Conservation (phyloP, 2,329 filamentous ascomycete genomes). For the Arthrocladium fulminans region DNA sequence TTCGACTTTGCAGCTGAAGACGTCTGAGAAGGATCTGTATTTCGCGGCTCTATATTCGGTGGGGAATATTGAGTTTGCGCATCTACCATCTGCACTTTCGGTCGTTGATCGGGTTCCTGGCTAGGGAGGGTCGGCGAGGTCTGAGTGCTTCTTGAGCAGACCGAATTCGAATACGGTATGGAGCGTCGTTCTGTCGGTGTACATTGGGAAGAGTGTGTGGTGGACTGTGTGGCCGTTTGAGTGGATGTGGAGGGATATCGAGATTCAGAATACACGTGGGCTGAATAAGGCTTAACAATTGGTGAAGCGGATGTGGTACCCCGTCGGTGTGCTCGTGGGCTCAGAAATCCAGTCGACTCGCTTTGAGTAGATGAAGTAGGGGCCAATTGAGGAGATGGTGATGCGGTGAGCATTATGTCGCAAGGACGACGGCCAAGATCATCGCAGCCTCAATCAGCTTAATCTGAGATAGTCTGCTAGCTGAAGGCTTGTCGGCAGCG, state of each 20-base stretch:
- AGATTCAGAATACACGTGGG: constrained; percentile 22
- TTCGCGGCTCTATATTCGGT: background rate
- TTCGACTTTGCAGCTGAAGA: background rate
- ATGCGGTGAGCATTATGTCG: constrained; percentile 23
- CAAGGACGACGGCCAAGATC: constrained; percentile 16
- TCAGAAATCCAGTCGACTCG: constrained; percentile 11
- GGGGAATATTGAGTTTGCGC: constrained; percentile 46
- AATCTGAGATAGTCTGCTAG: no score
- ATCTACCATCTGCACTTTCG: constrained; percentile 34
- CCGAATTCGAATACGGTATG: background rate
- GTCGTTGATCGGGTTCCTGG: constrained; percentile 9
- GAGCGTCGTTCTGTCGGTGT: constrained; percentile 11
- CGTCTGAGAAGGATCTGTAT: background rate
- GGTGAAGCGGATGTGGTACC: constrained; percentile 16
- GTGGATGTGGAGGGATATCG: constrained; percentile 11
- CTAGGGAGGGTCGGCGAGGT: constrained; percentile 7
- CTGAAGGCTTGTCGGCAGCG: no score
- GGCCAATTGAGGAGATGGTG: constrained; percentile 17
- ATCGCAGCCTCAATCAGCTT: background rate
- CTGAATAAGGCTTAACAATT: constrained; percentile 19
- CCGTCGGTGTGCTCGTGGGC: constrained; percentile 21
- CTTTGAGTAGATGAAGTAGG: constrained; percentile 16
- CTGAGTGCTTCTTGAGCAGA: constrained; percentile 1
- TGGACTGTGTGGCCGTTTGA: constrained; percentile 6
- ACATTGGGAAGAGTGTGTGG: constrained; percentile 13